phyloP scores from a whole-genome alignment of 1,284 basidiomycete genomes.

The Microbotryum violaceum region DNA sequence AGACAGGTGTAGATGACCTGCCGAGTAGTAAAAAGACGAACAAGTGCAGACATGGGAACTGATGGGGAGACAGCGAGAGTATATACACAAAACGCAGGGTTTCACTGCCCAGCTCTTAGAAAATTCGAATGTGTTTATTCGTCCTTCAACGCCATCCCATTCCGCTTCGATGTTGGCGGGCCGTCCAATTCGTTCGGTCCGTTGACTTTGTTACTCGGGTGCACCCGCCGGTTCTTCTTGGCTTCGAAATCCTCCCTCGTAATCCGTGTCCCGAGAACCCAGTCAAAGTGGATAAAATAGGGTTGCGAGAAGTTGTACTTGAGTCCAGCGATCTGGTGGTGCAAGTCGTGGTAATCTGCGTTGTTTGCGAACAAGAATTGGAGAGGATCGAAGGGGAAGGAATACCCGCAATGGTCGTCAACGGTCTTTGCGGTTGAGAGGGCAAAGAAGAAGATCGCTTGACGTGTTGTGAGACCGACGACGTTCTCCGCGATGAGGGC shows the following conservation, averaged over 20 bases:
- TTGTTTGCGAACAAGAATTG: slow-evolving; percentile 87
- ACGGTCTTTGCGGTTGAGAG: slow-evolving; percentile 89
- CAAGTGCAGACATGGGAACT: too few relatives aligned
- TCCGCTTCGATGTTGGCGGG: slow-evolving; percentile 13
- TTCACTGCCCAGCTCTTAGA: too few relatives aligned
- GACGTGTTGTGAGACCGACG: slow-evolving; percentile 64
- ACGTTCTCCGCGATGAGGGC: slow-evolving; percentile 66
- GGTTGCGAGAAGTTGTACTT: slow-evolving; percentile 83
- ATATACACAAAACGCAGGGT: too few relatives aligned
- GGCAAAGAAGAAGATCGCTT: slow-evolving; percentile 70
- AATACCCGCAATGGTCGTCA: slow-evolving; percentile 95
- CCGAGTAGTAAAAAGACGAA: too few relatives aligned
- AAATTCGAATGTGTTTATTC: slow-evolving; percentile 1
- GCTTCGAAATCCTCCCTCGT: slow-evolving; percentile 38
- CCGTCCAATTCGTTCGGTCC: slow-evolving; percentile 26
- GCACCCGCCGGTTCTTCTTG: slow-evolving; percentile 16
- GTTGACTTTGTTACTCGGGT: slow-evolving; percentile 12
- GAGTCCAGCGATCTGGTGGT: slow-evolving; percentile 79
- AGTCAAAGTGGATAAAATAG: slow-evolving; percentile 69
- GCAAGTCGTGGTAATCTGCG: slow-evolving; percentile 96
- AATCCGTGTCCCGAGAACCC: slow-evolving; percentile 65
- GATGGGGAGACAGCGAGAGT: too few relatives aligned
- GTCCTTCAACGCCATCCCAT: slow-evolving; percentile 18
- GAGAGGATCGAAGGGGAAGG: slow-evolving; percentile 44
- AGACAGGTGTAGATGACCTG: too few relatives aligned